Evolutionary conservation across 257 asterid genomes (phyloP), one percentile per base, ranked within the genome.

Genomic region (Asclepias syriaca): DNA sequence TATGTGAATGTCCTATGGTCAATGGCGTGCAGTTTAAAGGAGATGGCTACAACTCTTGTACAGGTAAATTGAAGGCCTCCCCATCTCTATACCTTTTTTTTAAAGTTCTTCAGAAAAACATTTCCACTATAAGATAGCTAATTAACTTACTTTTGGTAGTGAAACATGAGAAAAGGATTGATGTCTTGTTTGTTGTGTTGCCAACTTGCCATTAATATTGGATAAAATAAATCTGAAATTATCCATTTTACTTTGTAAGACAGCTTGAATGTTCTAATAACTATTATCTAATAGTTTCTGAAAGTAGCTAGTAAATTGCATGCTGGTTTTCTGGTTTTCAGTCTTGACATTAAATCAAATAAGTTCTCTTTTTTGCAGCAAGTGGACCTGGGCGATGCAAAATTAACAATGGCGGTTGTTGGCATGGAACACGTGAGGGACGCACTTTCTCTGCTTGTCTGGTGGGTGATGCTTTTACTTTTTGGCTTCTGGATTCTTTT

Each of bases 341-440:
- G 63, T 50, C 53, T 18, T 73, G 27, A 39, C 57, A 51, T 66
- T 22, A 53, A 72, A 43, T 32, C 48, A 18, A 63, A 50, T 66
- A 49, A 58, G 22, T 63, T 59, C 55, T 65, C 57, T 40, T 34
- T 78, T 78, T 50, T 73, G 68, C 81, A 85, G 90, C 90, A 72
- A 85, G 82, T 79, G 90, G 90, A 21, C 87, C 81, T 21, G 97
- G 95, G 63, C 82, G 93, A 70, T 90, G 98, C 90, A 85, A 86
- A 76, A 81, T 93, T 79, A 85, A 86, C 45, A 81, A 93, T 66
- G 98, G 98, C 70, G 98, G 97, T 76, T 93, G 97, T 84, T 93
- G 98, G 97, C 89, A 90, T 80, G 96, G 82, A 21, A 81, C 77
- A 29, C 78, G 65, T 76, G 78, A 86, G 45, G 96, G 96, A 61